phyloP scores from a whole-genome alignment of 2,329 filamentous ascomycete genomes.

The Pyricularia pennisetigena region DNA sequence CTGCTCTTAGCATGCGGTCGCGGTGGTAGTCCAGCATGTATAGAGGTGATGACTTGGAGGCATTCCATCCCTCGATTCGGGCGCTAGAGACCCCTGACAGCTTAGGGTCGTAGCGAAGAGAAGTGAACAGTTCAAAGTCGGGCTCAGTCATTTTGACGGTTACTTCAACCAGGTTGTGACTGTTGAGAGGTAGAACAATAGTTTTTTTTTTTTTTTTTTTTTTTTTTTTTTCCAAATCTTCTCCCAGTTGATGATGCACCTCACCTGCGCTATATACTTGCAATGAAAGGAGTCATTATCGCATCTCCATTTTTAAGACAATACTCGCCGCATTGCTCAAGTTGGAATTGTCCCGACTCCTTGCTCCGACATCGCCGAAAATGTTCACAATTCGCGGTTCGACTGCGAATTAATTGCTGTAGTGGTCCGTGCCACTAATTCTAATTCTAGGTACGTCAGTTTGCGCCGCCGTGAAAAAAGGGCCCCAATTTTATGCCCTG shows the following conservation, averaged over 20 bases:
- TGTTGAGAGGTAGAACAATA: not conserved
- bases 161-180: slow-evolving; percentile 13
- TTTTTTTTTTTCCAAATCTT: no score
- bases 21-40: slow-evolving; percentile 76
- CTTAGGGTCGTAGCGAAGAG: slow-evolving; percentile 58
- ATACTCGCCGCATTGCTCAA: not conserved
- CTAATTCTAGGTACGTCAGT: not conserved
- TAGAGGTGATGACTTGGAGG: slow-evolving; percentile 45
- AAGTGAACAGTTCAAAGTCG: slow-evolving; percentile 55
- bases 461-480: not conserved
- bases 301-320: not conserved
- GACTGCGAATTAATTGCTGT: not conserved
- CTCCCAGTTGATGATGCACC: not conserved
- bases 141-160: slow-evolving; percentile 17
- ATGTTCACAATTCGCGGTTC: not conserved
- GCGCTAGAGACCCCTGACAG: slow-evolving; percentile 34
- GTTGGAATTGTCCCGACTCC: not conserved
- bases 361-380: not conserved
- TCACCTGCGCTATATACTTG: not conserved
- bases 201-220: not conserved
- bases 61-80: slow-evolving; percentile 36
- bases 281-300: not conserved
- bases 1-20: slow-evolving; percentile 63
- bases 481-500: not conserved
- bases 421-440: not conserved